Evolutionary conservation across 2,329 filamentous ascomycete species (phyloP), one percentile per base, ranked within the genome.

Genomic region (Hysterium pulicare): DNA sequence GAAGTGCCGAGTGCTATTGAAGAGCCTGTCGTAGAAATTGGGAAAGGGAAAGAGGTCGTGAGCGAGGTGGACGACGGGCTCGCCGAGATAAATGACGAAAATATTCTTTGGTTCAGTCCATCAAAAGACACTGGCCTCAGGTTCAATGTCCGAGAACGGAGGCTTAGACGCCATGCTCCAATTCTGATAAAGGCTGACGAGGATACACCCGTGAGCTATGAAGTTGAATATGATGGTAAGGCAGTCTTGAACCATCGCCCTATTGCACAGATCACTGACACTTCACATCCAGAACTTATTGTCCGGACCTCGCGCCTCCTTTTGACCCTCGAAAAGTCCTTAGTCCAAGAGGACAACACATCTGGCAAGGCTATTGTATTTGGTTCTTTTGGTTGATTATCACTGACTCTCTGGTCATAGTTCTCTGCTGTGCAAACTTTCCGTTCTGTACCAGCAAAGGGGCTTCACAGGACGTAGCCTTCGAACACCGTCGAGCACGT

Each of bases 201-300:
- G 41, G 82, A 88, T 34, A 66, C 77, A n/a, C 74, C 83, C 3
- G 79, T 87, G 8, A 81, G 75, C 41, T 93, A 89, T 59, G 77
- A 77, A 33, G 70, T 93, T 21, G 78, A 86, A 42, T 86, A 87
- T 56, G 74, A 87, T 77, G 83, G 86, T 88, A 70, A 45, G 74
- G 59, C 5, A 31, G 24, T 8, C 8, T 8, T 8, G 13, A 13
- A 8, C 7, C 24, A 28, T 20, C 17, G 22, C 35, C 13, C 21
- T 21, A n/a, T 21, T 33, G 5, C 22, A 32, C 20, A 11, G 3
- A 20, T 26, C 5, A 32, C 13, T 42, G n/a, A 44, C 33, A 8
- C n/a, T 4, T 23, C 20, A 39, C n/a, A 28, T 26, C 15, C 55
- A 87, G 86, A 89, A 68, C 66, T 90, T 40, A 66, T 86, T 32